Conservation (phyloP, 2,329 filamentous ascomycete genomes). For the Diaporthe destruens region DNA sequence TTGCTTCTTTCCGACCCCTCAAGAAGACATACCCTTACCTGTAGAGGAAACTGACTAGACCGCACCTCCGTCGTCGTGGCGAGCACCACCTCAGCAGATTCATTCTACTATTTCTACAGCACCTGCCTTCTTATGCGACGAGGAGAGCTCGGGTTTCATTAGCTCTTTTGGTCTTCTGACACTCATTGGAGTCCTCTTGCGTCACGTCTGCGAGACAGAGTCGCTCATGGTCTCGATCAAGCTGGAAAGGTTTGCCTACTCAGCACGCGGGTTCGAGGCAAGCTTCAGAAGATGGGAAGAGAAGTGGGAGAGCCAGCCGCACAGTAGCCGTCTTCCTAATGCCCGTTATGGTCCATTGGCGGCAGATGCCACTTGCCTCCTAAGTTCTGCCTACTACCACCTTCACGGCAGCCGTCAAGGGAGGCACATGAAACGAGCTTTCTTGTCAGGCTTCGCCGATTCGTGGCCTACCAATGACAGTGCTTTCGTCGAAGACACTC, state of each 20-base stretch:
- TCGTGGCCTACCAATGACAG: not conserved
- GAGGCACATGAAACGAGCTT: not conserved
- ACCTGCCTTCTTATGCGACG: not conserved
- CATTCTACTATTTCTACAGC: not conserved
- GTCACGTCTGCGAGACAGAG: constrained; percentile 1
- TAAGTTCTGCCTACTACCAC: constrained; percentile 8
- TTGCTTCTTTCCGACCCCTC: not conserved
- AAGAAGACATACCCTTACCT: not conserved
- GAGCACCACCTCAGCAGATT: constrained; percentile 4
- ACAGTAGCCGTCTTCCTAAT: not conserved
- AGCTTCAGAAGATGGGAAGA: constrained; percentile 2
- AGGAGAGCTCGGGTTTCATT: not conserved
- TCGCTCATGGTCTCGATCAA: constrained; percentile 3
- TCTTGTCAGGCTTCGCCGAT: not conserved
- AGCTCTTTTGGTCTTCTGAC: constrained; percentile 3
- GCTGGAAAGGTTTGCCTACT: not conserved
- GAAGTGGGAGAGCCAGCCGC: constrained; percentile 1
- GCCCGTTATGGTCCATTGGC: not conserved
- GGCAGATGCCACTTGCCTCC: constrained; percentile 1
- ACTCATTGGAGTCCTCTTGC: not conserved
- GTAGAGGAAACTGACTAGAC: not conserved
- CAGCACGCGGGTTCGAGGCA: not conserved
- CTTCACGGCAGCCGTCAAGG: constrained; percentile 1
- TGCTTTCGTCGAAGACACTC: not conserved
- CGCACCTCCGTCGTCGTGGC: not conserved